phyloP scores from a whole-genome alignment of 768 basidiomycete species.

The Lyophyllum semitale region DNA sequence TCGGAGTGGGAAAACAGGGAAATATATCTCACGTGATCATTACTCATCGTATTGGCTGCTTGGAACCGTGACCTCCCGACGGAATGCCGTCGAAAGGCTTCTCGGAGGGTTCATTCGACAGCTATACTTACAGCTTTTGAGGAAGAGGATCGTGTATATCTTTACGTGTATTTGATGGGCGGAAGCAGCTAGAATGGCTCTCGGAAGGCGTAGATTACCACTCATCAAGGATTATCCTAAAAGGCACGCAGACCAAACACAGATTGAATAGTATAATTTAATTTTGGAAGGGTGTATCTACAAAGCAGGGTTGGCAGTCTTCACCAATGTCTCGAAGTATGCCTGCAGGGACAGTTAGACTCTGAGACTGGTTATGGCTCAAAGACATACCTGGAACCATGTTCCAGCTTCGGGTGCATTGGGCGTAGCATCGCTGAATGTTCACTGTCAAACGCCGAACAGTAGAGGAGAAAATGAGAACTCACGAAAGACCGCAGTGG shows the following conservation, averaged over 20 bases:
- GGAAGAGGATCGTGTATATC: too few species aligned
- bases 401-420: constrained; percentile 65
- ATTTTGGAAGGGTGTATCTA: constrained; percentile 24
- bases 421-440: constrained; percentile 48
- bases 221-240: too few species aligned
- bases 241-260: too few species aligned
- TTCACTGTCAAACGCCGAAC: constrained; percentile 3
- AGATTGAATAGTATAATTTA: background rate
- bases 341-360: constrained; percentile 23
- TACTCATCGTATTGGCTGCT: background rate
- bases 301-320: constrained; percentile 53
- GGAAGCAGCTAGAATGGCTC: too few species aligned
- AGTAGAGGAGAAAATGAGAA: constrained; percentile 8
- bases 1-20: constrained; percentile 6
- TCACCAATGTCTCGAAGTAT: constrained; percentile 61
- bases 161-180: too few species aligned
- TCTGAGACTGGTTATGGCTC: background rate
- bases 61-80: background rate
- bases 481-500: constrained; percentile 50
- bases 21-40: background rate
- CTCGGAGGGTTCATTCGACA: too few species aligned
- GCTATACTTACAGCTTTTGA: too few species aligned
- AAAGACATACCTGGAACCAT: constrained; percentile 55
- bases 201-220: too few species aligned
- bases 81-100: background rate